phyloP scores from a whole-genome alignment of 768 basidiomycete genomes.

The Macrocybe gigantea region DNA sequence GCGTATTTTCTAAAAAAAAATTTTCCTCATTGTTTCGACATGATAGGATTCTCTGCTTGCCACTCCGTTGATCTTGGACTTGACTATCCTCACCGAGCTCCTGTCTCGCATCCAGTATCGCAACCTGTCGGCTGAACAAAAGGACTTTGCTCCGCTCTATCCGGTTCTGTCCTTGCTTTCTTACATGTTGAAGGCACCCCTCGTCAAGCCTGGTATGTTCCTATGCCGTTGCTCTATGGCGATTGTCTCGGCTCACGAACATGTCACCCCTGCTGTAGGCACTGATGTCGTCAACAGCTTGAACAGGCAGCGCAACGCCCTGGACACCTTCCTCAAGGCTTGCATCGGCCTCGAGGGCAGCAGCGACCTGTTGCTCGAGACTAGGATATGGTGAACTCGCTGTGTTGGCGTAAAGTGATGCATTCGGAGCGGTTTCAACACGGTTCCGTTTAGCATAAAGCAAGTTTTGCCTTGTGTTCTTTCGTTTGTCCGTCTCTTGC shows the following conservation, averaged over 20 bases:
- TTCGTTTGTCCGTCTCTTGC: too few species aligned
- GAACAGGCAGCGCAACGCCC: conserved; percentile 89
- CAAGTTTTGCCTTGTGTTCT: too few species aligned
- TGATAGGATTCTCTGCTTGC: conserved; percentile 87
- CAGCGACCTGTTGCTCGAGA: conserved; percentile 81
- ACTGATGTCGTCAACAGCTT: conserved; percentile 94
- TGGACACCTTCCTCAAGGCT: conserved; percentile 92
- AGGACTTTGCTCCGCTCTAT: conserved; percentile 82
- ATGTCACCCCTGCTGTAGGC: conserved; percentile 27
- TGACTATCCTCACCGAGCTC: conserved; percentile 89
- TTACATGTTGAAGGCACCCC: conserved; percentile 98
- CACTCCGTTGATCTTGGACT: conserved; percentile 92
- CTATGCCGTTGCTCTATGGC: background rate
- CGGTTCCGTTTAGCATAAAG: too few species aligned
- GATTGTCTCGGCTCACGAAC: too few species aligned
- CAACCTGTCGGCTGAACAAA: conserved; percentile 30
- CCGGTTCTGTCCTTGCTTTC: conserved; percentile 87
- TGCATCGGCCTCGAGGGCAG: conserved; percentile 83
- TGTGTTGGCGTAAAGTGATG: too few species aligned
- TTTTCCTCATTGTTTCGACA: conserved; percentile 4
- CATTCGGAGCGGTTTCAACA: too few species aligned
- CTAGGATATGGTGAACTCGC: conserved; percentile 73
- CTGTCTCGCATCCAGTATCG: conserved; percentile 92
- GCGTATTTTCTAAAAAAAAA: background rate
- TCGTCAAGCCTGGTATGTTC: conserved; percentile 78